A percentile compares a stretch with the other conserved stretches of the same genome.
Conservation (phyloP, 2,329 filamentous ascomycete species). For the Epichloe amarillans region DNA sequence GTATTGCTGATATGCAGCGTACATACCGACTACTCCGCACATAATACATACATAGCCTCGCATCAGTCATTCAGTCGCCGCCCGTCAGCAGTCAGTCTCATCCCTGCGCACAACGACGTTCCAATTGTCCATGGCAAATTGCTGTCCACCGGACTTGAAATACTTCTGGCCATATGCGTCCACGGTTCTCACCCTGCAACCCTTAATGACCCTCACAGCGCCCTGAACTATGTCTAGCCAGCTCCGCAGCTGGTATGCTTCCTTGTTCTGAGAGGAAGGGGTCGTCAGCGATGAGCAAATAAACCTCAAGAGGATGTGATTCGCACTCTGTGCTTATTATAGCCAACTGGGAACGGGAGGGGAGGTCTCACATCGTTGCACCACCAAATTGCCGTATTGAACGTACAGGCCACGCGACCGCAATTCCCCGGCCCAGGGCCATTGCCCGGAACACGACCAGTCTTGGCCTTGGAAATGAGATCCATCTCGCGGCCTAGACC, state of each 20-base stretch:
- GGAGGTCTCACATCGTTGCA: background rate
- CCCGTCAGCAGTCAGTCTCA: too few relatives aligned
- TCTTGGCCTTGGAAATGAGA: background rate
- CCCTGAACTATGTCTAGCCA: background rate
- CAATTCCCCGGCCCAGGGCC: background rate
- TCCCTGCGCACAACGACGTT: background rate
- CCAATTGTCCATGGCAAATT: background rate
- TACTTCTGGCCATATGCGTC: background rate
- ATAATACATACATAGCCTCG: too few relatives aligned
- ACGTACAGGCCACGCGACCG: background rate
- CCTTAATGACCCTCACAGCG: too few relatives aligned
- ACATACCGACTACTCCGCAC: too few relatives aligned
- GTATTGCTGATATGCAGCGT: too few relatives aligned
- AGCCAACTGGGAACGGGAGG: background rate
- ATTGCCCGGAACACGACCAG: background rate
- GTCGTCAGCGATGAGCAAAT: too few relatives aligned
- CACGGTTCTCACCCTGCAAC: background rate
- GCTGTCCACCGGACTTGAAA: background rate
- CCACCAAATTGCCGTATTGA: background rate
- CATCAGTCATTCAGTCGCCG: too few relatives aligned
- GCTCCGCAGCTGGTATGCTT: background rate
- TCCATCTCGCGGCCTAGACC: too few relatives aligned
- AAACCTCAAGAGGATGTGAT: background rate
- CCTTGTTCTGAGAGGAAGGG: background rate
- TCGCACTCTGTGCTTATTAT: background rate